Base-by-base conservation (phyloP, 345 rosid genomes). In the Brassica napus region DNA sequence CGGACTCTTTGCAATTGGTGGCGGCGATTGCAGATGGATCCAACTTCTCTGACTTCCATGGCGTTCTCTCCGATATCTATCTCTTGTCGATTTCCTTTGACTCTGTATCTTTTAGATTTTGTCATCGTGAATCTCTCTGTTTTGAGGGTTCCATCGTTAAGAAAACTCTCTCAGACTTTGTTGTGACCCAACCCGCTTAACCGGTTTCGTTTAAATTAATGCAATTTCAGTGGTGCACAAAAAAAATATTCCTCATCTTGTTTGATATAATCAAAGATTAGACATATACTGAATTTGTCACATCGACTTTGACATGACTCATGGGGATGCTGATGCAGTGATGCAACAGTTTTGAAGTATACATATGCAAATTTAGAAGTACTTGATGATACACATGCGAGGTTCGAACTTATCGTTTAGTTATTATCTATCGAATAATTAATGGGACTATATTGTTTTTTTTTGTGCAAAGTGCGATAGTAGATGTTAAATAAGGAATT, bases 351-450 rank as follows among this genome's bases (percentile, higher is more conserved):
- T 39, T 65, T 65, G 68, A 72, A 72, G 81, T 65, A 9, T 72
- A 65, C 62, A 72, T 72, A 57, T 57, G 68, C 81, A 71, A 65
- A 71, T 39, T 78, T 47, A 39, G 68, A 71, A 65, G 72, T 71
- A 65, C 60, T 37, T 78, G 76, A 34, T 34, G 8, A 35, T 35
- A 71, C 26, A 24, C 54, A 71, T 28, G 71, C 30, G 66, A 78
- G 42, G 76, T 26, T 55, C 66, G 23, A 78, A 71, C 72, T 71
- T 71, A 71, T 71, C 68, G 44, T 39, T 65, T 71, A 37, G 49
- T 65, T 71, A 65, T 71, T 76, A 71, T 71, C 66, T 54, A 64
- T 64, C 47, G 32, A 71, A 71, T 63, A 70, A 18, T 18, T 15
- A n/a, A 62, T 62, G 14, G 69, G 52, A 26, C 58, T 54, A 55